Conservation (phyloP, 371 early-diverging fungal species). For the Lichtheimia hyalospora region DNA sequence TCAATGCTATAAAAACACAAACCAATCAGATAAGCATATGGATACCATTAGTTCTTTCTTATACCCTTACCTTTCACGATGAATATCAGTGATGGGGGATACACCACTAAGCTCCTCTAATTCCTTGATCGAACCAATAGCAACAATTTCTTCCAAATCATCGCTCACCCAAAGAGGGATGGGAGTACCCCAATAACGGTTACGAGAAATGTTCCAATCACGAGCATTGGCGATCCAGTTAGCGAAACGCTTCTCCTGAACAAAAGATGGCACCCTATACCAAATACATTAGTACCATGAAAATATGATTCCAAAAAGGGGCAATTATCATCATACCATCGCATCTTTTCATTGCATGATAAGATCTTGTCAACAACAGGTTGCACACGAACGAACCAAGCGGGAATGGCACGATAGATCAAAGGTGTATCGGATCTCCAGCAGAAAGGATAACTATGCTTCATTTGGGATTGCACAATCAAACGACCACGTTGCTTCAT, state of each 20-base stretch:
- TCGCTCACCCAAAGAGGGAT: constrained; percentile 99
- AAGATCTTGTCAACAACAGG: constrained; percentile 86
- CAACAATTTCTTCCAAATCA: constrained; percentile 92
- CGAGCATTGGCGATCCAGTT: constrained; percentile 99
- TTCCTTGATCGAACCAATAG: constrained; percentile 96
- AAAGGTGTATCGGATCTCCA: constrained; percentile 99
- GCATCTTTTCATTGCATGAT: constrained; percentile 87
- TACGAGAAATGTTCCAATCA: constrained; percentile 99
- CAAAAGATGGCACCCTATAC: constrained; percentile 89
- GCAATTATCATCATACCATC: constrained; percentile 68
- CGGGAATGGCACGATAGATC: constrained; percentile 98
- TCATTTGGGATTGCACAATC: constrained; percentile 86
- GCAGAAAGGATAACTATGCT: constrained; percentile 96
- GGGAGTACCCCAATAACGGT: constrained; percentile 99
- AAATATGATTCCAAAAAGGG: not conserved
- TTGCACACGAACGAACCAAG: constrained; percentile 98
- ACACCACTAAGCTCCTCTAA: constrained; percentile 91
- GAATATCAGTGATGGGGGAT: constrained; percentile 93
- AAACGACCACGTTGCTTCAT: constrained; percentile 85
- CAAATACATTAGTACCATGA: not conserved
- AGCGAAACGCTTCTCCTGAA: constrained; percentile 98
- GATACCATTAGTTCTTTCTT: not conserved
- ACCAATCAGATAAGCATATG: not conserved
- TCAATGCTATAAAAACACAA: constrained; percentile 74
- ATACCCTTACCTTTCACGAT: constrained; percentile 78